These are phyloP conservation scores for Phylloporus rhodoxanthus DNA, from an alignment of 768 basidiomycete species.

Conservation along the genomic window DNA sequence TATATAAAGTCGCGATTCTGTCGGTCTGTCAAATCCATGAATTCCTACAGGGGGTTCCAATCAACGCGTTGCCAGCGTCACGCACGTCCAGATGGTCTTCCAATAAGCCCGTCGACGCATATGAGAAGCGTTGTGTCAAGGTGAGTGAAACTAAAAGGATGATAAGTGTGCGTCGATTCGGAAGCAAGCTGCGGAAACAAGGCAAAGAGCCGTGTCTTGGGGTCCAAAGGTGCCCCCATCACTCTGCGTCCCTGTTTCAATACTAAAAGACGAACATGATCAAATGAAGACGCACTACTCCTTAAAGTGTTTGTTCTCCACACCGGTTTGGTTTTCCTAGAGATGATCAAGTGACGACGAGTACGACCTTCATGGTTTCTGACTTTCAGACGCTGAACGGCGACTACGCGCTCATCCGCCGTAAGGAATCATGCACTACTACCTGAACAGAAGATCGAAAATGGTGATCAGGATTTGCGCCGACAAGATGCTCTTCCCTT, in stretches of 20 bases:
- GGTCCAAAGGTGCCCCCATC: conserved; percentile 60
- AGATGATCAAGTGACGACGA: background rate
- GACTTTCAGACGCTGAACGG: conserved; percentile 61
- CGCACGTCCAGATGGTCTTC: conserved; percentile 66
- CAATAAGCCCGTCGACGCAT: conserved; percentile 59
- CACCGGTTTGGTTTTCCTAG: conserved; percentile 71
- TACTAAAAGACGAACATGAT: background rate
- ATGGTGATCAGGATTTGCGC: too few relatives aligned
- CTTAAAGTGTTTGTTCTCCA: conserved; percentile 79
- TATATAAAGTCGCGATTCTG: conserved; percentile 73
- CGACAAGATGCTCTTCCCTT: too few relatives aligned
- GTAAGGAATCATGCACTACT: conserved; percentile 76
- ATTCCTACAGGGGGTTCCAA: conserved; percentile 41
- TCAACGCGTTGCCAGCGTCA: conserved; percentile 44
- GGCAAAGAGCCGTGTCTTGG: conserved; percentile 75
- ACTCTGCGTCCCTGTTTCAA: conserved; percentile 37
- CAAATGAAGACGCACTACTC: conserved; percentile 52
- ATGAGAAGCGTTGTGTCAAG: conserved; percentile 66
- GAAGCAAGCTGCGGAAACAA: conserved; percentile 61
- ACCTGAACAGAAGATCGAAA: too few relatives aligned
- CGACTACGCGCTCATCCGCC: conserved; percentile 52
- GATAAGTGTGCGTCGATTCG: conserved; percentile 62
- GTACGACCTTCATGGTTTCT: background rate
- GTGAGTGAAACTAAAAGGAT: conserved; percentile 58
- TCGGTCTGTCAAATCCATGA: conserved; percentile 65